These are phyloP conservation scores for Pouteria glomerata DNA, from an alignment of 148 eudicot genomes.

Conservation along the genomic window DNA sequence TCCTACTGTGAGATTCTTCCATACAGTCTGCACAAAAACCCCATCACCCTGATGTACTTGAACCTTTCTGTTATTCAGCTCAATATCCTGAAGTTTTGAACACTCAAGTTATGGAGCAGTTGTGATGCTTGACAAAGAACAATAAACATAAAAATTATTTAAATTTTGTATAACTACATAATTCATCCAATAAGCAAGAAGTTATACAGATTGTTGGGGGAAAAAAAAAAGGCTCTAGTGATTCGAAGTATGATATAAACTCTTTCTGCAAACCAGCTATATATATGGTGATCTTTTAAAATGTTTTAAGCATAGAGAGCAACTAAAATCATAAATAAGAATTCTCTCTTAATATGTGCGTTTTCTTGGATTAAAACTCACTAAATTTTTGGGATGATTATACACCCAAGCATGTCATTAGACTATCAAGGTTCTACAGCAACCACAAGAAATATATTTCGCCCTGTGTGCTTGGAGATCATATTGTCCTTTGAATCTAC, in stretches of 20 bases:
- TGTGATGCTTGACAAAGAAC: background rate
- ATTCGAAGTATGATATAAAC: background rate
- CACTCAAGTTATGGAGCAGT: background rate
- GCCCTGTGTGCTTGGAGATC: background rate
- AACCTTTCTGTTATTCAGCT: constrained; percentile 67
- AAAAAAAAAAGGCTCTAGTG: background rate
- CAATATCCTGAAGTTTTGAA: constrained; percentile 56
- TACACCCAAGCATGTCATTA: background rate
- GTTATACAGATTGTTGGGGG: background rate
- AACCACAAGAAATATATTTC: no score
- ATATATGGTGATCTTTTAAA: background rate
- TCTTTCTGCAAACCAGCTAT: background rate
- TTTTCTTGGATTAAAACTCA: background rate
- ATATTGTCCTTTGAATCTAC: background rate
- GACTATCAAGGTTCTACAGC: background rate
- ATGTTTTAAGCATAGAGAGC: background rate
- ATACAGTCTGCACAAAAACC: constrained; percentile 42
- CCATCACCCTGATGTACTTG: constrained; percentile 60
- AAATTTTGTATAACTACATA: background rate
- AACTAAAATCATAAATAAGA: background rate
- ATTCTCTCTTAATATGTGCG: no score
- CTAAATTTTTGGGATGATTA: background rate
- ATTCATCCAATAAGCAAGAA: no score
- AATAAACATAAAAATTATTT: background rate
- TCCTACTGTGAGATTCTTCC: constrained; percentile 77